Conservation (phyloP, 2,329 filamentous ascomycete species). For the Talaromyces rugulosus region DNA sequence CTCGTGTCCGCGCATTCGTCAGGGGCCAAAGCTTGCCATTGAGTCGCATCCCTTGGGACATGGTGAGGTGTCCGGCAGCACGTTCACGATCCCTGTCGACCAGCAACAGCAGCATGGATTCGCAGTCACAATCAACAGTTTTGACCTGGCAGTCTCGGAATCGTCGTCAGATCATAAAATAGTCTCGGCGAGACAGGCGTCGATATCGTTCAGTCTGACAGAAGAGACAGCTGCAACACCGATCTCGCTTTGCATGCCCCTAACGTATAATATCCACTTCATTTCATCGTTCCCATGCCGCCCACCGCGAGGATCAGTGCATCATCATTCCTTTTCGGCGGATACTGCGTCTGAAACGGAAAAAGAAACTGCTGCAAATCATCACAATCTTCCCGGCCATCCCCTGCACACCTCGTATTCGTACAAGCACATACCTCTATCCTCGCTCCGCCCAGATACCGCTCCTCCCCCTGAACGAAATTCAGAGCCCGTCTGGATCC, state of each 20-base stretch:
- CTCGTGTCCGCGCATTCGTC: constrained; percentile 37
- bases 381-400: constrained; percentile 31
- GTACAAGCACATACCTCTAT: constrained; percentile 29
- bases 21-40: constrained; percentile 33
- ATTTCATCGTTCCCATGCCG: constrained; percentile 53
- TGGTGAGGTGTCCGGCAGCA: constrained; percentile 32
- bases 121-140: constrained; percentile 6
- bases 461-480: constrained; percentile 10
- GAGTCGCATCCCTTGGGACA: constrained; percentile 39
- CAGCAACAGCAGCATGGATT: background rate
- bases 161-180: background rate
- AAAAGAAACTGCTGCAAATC: background rate
- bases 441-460: constrained; percentile 17
- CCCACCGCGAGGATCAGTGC: constrained; percentile 35
- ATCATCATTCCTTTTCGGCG: background rate
- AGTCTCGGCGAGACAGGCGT: constrained; percentile 21
- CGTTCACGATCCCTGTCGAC: constrained; percentile 38
- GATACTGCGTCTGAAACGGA: background rate
- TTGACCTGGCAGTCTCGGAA: background rate
- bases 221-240: background rate
- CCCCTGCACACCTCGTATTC: constrained; percentile 33
- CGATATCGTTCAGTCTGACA: constrained; percentile 23
- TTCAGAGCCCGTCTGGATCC: constrained; percentile 23
- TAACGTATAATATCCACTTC: constrained; percentile 52
- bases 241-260: constrained; percentile 23